phyloP scores from a whole-genome alignment of 371 early-diverging fungal genomes.

The Mucor plumbeus region DNA sequence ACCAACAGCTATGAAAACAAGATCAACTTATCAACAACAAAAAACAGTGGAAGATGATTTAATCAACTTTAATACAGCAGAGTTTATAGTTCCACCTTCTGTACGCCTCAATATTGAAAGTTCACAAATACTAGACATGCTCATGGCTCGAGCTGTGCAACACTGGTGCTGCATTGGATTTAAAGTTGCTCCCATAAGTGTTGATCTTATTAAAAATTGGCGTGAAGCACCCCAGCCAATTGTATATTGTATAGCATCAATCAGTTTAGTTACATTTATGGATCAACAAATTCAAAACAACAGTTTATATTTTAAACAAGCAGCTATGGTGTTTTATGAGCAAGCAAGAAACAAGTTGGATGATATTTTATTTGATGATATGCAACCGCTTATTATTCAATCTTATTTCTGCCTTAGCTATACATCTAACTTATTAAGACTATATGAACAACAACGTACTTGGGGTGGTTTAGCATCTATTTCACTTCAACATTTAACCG shows the following conservation, averaged over 20 bases:
- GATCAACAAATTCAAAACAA: slow-evolving; percentile 13
- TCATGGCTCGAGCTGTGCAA: slow-evolving; percentile 29
- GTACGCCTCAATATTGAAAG: slow-evolving; percentile 20
- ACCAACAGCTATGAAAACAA: background rate
- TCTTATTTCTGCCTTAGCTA: slow-evolving; percentile 40
- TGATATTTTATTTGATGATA: slow-evolving; percentile 31
- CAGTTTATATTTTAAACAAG: slow-evolving; percentile 26
- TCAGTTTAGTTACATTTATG: slow-evolving; percentile 33
- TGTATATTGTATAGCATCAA: slow-evolving; percentile 36
- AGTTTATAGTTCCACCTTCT: slow-evolving; percentile 20
- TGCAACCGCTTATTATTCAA: slow-evolving; percentile 31
- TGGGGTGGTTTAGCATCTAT: slow-evolving; percentile 40
- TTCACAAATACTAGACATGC: slow-evolving; percentile 24
- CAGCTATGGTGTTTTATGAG: slow-evolving; percentile 33
- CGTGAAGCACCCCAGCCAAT: slow-evolving; percentile 24
- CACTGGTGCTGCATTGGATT: slow-evolving; percentile 42
- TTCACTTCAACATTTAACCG: slow-evolving; percentile 29
- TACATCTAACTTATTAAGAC: slow-evolving; percentile 34
- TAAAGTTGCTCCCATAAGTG: slow-evolving; percentile 30
- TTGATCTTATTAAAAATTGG: slow-evolving; percentile 28
- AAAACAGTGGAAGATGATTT: slow-evolving; percentile 24
- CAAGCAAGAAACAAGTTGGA: slow-evolving; percentile 36
- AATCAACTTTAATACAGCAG: background rate
- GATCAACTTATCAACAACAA: background rate
- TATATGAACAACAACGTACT: slow-evolving; percentile 40